These are phyloP conservation scores for Phyllachora maydis DNA, from an alignment of 2,329 filamentous ascomycete species.

Conservation along the genomic window DNA sequence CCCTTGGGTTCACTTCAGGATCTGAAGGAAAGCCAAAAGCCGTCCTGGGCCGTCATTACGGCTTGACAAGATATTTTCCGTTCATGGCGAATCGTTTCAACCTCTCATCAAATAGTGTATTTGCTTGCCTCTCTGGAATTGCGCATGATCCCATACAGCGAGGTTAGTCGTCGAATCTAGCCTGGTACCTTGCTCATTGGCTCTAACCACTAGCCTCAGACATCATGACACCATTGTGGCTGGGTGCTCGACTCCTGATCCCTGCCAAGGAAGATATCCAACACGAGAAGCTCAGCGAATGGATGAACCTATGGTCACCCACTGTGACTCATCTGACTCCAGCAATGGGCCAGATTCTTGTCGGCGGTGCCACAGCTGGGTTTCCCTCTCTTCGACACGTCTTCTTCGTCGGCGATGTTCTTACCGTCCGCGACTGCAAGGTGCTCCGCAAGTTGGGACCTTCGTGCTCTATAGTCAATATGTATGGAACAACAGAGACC, in stretches of 20 bases:
- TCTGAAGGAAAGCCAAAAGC: constrained; percentile 69
- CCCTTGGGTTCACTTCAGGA: constrained; percentile 54
- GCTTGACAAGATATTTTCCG: constrained; percentile 65
- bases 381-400: constrained; percentile 61
- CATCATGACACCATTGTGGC: constrained; percentile 78
- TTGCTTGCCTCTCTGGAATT: constrained; percentile 72
- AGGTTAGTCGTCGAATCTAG: too few species aligned
- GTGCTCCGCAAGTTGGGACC: constrained; percentile 55
- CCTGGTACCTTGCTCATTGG: too few species aligned
- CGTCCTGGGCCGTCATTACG: constrained; percentile 73
- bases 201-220: too few species aligned
- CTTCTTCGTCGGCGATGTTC: constrained; percentile 82
- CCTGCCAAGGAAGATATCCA: constrained; percentile 69
- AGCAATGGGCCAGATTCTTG: constrained; percentile 87
- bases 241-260: constrained; percentile 61
- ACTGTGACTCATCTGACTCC: constrained; percentile 82
- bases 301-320: constrained; percentile 57
- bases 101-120: constrained; percentile 49
- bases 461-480: constrained; percentile 60
- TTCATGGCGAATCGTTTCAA: constrained; percentile 84
- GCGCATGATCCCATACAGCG: constrained; percentile 51
- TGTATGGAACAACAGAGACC: constrained; percentile 81
- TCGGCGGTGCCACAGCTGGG: constrained; percentile 59
- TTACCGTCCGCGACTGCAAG: constrained; percentile 68
- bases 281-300: constrained; percentile 71